Conservation (phyloP, 1,139 yeast genomes). For the Yarrowia galli region DNA sequence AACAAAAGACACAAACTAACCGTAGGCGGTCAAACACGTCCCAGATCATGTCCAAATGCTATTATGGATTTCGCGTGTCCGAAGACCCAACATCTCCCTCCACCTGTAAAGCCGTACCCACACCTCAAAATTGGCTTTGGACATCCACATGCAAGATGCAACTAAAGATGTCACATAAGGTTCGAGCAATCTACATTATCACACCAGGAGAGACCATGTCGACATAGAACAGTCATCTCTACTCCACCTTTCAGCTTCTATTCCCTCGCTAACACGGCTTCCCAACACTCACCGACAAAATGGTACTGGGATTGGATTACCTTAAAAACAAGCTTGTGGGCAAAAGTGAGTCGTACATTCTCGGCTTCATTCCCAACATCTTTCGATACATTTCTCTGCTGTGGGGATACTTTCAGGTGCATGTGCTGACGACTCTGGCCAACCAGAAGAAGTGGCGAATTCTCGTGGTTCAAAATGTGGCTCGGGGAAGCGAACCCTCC, state of each 20-base stretch:
- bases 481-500: slow-evolving; percentile 6
- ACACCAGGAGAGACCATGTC: slow-evolving; percentile 8
- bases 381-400: slow-evolving; percentile 9
- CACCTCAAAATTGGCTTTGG: background rate
- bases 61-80: too few species aligned
- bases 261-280: background rate
- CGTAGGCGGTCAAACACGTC: too few species aligned
- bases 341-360: slow-evolving; percentile 24
- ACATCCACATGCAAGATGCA: slow-evolving; percentile 12
- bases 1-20: too few species aligned
- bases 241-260: background rate
- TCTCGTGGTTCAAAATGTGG: slow-evolving; percentile 10
- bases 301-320: slow-evolving; percentile 33
- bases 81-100: too few species aligned
- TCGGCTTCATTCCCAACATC: slow-evolving; percentile 34
- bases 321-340: slow-evolving; percentile 27
- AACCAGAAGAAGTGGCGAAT: slow-evolving; percentile 33
- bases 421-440: slow-evolving; percentile 24
- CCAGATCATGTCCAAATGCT: too few species aligned
- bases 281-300: slow-evolving; percentile 9
- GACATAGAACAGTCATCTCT: background rate
- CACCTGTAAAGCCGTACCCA: too few species aligned
- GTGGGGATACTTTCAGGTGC: slow-evolving; percentile 34
- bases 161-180: slow-evolving; percentile 5
- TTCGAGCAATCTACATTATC: slow-evolving; percentile 27